A percentile compares a stretch with the other conserved stretches of the same genome.
Conservation (phyloP, 2,329 filamentous ascomycete genomes). For the Stenocarpella maydis region DNA sequence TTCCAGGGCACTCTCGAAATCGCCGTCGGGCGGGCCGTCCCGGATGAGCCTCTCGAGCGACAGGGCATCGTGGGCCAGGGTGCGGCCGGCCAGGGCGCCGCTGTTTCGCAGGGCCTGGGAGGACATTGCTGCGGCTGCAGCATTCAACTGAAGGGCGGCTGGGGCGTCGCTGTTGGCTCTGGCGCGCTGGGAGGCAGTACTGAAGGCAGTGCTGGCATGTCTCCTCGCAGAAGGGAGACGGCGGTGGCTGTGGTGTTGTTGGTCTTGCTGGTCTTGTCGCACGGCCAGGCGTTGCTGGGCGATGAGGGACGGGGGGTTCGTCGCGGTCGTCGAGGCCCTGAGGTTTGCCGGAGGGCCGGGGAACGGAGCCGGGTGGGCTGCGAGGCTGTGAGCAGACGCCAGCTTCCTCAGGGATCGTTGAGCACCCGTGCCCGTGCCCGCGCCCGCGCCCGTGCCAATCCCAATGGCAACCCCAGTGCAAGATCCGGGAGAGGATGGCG, state of each 20-base stretch:
- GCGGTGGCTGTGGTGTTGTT: constrained; percentile 51
- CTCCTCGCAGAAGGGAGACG: constrained; percentile 47
- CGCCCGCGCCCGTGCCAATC: neutral
- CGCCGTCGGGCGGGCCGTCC: constrained; percentile 79
- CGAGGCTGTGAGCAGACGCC: constrained; percentile 76
- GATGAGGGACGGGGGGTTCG: constrained; percentile 63
- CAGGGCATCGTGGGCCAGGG: constrained; percentile 59
- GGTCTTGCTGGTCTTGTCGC: constrained; percentile 54
- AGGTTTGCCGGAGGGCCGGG: constrained; percentile 46
- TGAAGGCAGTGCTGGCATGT: constrained; percentile 44
- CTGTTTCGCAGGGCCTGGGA: constrained; percentile 35
- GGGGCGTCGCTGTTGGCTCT: constrained; percentile 78
- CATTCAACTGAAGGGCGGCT: constrained; percentile 39
- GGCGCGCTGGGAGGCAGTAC: constrained; percentile 61
- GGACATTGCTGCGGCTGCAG: constrained; percentile 36
- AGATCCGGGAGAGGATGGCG: constrained; percentile 65
- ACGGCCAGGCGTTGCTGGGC: constrained; percentile 66
- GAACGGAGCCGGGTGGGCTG: constrained; percentile 14
- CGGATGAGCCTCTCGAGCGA: constrained; percentile 79
- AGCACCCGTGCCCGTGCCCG: constrained; percentile 39
- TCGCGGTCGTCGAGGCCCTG: constrained; percentile 51
- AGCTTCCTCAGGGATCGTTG: constrained; percentile 75
- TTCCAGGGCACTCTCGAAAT: constrained; percentile 72
- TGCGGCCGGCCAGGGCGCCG: constrained; percentile 50
- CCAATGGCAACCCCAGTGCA: neutral